Evolutionary conservation across 345 rosid species (phyloP), one percentile per base, ranked within the genome.

Genomic region (Cardiospermum halicacabum): DNA sequence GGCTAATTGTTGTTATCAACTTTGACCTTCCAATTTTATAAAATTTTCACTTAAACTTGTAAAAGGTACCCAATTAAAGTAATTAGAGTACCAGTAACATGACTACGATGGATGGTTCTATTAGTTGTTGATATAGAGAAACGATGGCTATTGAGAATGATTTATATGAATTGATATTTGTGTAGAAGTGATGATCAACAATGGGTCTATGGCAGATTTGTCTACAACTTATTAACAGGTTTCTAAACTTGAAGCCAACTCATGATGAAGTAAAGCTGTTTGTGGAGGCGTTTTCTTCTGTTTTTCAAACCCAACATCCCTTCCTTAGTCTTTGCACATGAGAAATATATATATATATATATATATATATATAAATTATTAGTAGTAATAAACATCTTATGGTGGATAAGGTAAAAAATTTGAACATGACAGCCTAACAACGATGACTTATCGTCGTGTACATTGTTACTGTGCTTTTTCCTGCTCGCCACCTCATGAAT

Each of bases 121-220:
- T n/a, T n/a, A n/a, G n/a, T n/a, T n/a, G n/a, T n/a, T n/a, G n/a
- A n/a, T n/a, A n/a, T n/a, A n/a, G n/a, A n/a, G n/a, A n/a, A n/a
- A n/a, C n/a, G n/a, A n/a, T n/a, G n/a, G n/a, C n/a, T n/a, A n/a
- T n/a, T n/a, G n/a, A n/a, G n/a, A n/a, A n/a, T n/a, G n/a, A n/a
- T n/a, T n/a, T 42, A 47, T n/a, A 32, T 57, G 60, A 47, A 64
- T 54, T 15, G 67, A 39, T 51, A 30, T 67, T 59, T 72, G 69
- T 40, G 47, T n/a, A n/a, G n/a, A n/a, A n/a, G n/a, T n/a, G n/a
- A 54, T 54, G 34, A 7, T 64, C 64, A 61, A 67, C 56, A 18
- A 64, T 62, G 57, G 39, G 40, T 24, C 54, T 37, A 40, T 42
- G 32, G 21, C 40, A 8, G 1, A 10, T 66, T 67, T 79, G 69